Evolutionary conservation across 2,329 filamentous ascomycete genomes (phyloP), one percentile per base, ranked within the genome.

Genomic region (Aureobasidium sp.): DNA sequence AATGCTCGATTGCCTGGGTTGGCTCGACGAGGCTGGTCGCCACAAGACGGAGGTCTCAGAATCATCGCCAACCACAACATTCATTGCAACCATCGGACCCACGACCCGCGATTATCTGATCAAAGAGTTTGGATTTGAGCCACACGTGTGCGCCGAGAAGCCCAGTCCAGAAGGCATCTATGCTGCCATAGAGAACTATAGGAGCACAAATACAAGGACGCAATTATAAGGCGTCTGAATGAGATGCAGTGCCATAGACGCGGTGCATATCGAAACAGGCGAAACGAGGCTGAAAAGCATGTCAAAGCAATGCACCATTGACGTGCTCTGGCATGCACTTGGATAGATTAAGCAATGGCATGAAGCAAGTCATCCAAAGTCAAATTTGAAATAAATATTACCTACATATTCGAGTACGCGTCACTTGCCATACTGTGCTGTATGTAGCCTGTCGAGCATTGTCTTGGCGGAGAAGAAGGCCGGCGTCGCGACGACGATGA

Each of bases 41-140:
- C 71, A 71, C 48, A 68, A 67, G 12, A 51, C 64, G 11, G 69
- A 65, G 25, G 51, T 68, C n/a, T 61, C 48, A 17, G 48, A 47
- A 15, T 55, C 45, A 11, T 66, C 61, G 62, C 72, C 69, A 64
- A 57, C 66, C 61, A 62, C 60, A 12, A 87, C 86, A 0, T 85
- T 83, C 65, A 79, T 97, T 64, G 90, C 88, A 15, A 95, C 92
- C 0, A 99, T 99, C 74, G 94, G 94, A 0, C 93, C 94, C 14
- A 99, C 94, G 20, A 99, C 94, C 12, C 82, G 87, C 65, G 86
- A 91, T 67, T 86, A 90, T 75, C 76, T 99, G 48, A 72, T 78
- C 17, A 77, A 79, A 22, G 81, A 79, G 1, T 90, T 91, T 72
- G 83, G 77, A 0, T 88, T 86, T 65, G 80, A 85, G 68, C 85